Conservation (phyloP, 1,284 basidiomycete species). For the Rhodotorula sp. region DNA sequence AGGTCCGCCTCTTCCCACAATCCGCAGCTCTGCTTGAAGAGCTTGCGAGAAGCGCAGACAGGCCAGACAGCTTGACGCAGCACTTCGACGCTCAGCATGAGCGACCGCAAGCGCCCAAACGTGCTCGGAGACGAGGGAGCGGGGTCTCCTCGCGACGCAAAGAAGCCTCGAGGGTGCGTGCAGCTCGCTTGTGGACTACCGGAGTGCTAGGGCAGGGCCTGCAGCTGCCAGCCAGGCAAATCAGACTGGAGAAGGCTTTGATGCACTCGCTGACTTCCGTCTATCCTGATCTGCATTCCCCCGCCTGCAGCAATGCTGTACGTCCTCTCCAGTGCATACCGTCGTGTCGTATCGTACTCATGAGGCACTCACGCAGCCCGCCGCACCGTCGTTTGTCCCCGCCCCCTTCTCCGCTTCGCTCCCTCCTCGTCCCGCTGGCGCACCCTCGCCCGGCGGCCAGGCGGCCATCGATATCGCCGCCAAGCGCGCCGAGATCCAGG, state of each 20-base stretch:
- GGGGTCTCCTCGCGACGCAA: conserved; percentile 11
- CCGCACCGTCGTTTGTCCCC: conserved; percentile 41
- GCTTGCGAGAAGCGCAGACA: not conserved
- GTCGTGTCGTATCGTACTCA: not conserved
- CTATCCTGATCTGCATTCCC: no score
- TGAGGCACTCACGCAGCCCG: conserved; percentile 14
- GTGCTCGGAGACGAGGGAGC: conserved; percentile 21
- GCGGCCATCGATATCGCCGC: conserved; percentile 41
- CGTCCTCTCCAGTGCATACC: not conserved
- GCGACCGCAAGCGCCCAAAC: conserved; percentile 34
- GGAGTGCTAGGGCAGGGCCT: not conserved
- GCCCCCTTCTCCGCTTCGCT: conserved; percentile 25
- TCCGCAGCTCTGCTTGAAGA: not conserved
- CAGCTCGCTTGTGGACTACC: no score
- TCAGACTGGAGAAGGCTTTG: fast-evolving
- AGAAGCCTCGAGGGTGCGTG: conserved; percentile 24
- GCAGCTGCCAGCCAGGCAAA: fast-evolving
- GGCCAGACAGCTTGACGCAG: not conserved
- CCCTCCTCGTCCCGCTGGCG: conserved; percentile 7
- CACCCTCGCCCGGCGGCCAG: conserved; percentile 8
- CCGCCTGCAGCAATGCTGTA: conserved; percentile 27
- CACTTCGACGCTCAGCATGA: not conserved
- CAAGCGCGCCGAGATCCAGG: conserved; percentile 40
- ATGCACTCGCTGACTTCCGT: conserved; percentile 1
- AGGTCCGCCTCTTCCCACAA: not conserved